Percentiles rank a stretch among this genome's conserved stretches.
Conservation (phyloP, 192 early-diverging fungal species). For the Coemansia sp. region DNA sequence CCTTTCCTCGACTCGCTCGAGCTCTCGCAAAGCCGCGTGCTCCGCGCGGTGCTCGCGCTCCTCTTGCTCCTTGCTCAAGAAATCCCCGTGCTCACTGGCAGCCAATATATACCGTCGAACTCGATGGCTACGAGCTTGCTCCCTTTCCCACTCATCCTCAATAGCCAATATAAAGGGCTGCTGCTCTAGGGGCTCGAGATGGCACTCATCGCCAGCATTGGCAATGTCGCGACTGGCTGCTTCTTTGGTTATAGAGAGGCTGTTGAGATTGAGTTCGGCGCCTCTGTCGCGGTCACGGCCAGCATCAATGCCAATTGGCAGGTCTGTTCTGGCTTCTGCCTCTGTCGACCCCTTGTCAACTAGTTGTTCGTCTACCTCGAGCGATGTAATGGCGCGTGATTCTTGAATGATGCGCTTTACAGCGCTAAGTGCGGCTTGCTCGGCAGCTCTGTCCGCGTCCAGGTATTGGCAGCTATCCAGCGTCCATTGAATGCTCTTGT, state of each 20-base stretch:
- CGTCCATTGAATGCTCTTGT: conserved; percentile 2
- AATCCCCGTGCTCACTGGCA: conserved; percentile 29
- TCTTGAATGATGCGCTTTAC: conserved; percentile 7
- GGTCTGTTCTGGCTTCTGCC: background rate
- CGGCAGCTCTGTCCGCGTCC: background rate
- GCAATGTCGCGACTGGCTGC: background rate
- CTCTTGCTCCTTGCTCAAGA: conserved; percentile 13
- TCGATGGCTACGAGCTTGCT: conserved; percentile 12
- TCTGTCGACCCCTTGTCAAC: background rate
- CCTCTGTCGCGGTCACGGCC: background rate
- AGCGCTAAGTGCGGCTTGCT: background rate
- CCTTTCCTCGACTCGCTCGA: conserved; percentile 38
- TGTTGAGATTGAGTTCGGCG: background rate
- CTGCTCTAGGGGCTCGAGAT: background rate
- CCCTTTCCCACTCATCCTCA: conserved; percentile 38
- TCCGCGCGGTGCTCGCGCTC: conserved; percentile 33
- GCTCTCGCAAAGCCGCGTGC: conserved; percentile 33
- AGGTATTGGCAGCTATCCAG: background rate
- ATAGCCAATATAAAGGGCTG: conserved; percentile 20
- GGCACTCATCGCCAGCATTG: background rate
- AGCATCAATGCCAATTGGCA: background rate
- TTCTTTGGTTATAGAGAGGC: background rate
- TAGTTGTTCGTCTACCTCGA: background rate
- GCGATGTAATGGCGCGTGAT: background rate
- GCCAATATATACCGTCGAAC: conserved; percentile 20